Conservation (phyloP, 768 basidiomycete genomes). For the Mycena amicta region DNA sequence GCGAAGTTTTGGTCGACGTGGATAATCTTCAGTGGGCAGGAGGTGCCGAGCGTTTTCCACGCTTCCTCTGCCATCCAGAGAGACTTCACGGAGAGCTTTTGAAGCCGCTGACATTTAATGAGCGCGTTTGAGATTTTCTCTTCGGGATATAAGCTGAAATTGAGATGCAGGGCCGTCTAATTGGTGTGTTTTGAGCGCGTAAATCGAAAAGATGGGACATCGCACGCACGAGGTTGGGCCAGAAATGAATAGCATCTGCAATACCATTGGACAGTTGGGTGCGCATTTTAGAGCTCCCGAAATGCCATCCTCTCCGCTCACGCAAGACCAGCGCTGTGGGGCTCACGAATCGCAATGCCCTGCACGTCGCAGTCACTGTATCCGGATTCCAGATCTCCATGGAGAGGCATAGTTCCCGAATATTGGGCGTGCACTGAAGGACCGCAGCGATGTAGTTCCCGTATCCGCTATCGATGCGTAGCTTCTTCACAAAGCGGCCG, state of each 20-base stretch:
- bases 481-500: not conserved
- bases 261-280: not conserved
- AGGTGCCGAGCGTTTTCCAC: no score
- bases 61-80: no score
- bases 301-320: not conserved
- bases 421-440: not conserved
- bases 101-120: no score
- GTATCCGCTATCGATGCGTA: not conserved
- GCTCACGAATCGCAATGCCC: not conserved
- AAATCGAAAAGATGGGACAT: not conserved
- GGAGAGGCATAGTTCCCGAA: not conserved
- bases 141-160: no score
- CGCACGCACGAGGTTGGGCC: not conserved
- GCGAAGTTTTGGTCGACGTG: no score
- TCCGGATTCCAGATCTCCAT: not conserved
- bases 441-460: not conserved
- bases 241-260: not conserved
- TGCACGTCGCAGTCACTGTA: not conserved
- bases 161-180: not conserved
- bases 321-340: not conserved
- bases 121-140: no score
- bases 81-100: no score
- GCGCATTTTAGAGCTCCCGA: not conserved
- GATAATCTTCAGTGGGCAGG: no score
- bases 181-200: not conserved